Percentiles rank a stretch among this genome's conserved stretches.
Conservation (phyloP, 805 yeast genomes). For the Lipomyces orientalis region DNA sequence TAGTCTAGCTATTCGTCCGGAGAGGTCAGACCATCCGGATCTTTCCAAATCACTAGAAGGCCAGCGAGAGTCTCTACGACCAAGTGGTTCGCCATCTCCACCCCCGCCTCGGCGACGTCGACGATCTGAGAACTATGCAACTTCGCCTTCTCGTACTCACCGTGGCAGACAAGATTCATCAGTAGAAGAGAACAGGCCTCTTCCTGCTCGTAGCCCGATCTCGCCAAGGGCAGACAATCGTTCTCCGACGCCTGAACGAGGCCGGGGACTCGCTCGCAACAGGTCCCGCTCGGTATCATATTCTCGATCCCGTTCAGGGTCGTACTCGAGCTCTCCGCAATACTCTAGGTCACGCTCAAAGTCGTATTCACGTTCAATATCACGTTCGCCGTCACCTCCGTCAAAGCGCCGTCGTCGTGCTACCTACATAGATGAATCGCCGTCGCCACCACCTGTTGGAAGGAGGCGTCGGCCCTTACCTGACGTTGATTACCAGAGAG, state of each 20-base stretch:
- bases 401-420: constrained; percentile 3
- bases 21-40: neutral
- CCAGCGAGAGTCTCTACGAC: neutral
- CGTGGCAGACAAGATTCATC: neutral
- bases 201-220: neutral
- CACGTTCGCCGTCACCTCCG: constrained; percentile 19
- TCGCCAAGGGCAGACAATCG: neutral
- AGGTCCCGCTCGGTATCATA: constrained; percentile 2
- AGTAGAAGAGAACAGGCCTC: neutral
- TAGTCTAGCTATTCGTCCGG: neutral
- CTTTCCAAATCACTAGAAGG: neutral
- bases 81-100: neutral
- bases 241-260: neutral
- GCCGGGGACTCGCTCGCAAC: neutral
- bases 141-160: neutral
- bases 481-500: constrained; percentile 41
- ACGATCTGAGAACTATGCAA: neutral
- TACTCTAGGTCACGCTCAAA: constrained; percentile 10
- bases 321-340: constrained; percentile 18
- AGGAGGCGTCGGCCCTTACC: constrained; percentile 24
- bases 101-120: neutral
- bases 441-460: constrained; percentile 5
- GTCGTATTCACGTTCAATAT: constrained; percentile 10
- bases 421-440: constrained; percentile 8
- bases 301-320: constrained; percentile 15